Evolutionary conservation across 2,329 filamentous ascomycete species (phyloP).

Genomic region (Sporothrix mexicana): DNA sequence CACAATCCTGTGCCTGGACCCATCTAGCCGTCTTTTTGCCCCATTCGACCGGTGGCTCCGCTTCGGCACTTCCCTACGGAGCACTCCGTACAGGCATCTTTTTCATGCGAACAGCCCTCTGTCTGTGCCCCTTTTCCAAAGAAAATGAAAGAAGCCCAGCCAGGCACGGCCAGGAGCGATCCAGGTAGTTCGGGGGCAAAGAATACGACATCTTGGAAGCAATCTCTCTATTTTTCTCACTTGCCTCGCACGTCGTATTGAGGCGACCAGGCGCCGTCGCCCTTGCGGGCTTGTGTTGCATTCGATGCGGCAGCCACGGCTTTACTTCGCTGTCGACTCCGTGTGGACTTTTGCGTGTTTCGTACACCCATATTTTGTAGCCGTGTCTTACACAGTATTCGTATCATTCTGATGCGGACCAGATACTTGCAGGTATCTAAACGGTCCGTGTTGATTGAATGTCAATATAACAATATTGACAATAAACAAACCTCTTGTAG

Average conservation of each 20-base stretch:
- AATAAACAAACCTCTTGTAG: too few relatives aligned
- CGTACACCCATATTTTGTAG: too few relatives aligned
- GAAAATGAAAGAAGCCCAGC: neutral
- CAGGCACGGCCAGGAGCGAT: neutral
- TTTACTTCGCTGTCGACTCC: neutral
- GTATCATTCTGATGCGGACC: too few relatives aligned
- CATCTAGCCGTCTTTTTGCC: neutral
- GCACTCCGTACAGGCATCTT: too few relatives aligned
- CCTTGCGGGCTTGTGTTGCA: conserved; percentile 15
- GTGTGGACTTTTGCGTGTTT: neutral
- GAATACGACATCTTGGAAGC: neutral
- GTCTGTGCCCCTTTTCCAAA: neutral
- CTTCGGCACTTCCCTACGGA: conserved; percentile 7
- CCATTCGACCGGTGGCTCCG: conserved; percentile 8
- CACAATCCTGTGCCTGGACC: conserved; percentile 16
- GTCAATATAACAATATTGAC: too few relatives aligned
- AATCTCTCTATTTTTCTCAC: neutral
- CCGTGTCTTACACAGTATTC: too few relatives aligned
- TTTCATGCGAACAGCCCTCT: neutral
- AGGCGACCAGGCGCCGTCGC: neutral
- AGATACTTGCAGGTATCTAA: too few relatives aligned
- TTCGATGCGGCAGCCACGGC: neutral
- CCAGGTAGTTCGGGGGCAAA: neutral
- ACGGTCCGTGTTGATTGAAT: too few relatives aligned
- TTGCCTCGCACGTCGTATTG: conserved; percentile 7